Evolutionary conservation across 2,329 filamentous ascomycete genomes (phyloP).

Genomic region (Cladosporium phlei): DNA sequence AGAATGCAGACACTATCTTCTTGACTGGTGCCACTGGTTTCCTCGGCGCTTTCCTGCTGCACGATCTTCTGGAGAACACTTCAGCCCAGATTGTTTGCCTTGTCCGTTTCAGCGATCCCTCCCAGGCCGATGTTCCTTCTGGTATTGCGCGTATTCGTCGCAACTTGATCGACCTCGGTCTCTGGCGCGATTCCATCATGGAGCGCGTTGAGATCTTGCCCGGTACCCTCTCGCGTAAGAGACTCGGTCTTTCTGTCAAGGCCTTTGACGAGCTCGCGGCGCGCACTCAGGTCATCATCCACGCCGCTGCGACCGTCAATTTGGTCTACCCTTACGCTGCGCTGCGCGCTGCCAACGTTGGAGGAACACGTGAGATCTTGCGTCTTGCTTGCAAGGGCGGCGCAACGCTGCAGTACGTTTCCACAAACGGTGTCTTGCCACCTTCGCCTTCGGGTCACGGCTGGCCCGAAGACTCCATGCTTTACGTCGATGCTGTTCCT

Average conservation of each 20-base stretch:
- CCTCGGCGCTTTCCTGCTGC: slow-evolving; percentile 68
- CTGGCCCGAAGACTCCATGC: slow-evolving; percentile 65
- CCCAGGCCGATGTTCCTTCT: slow-evolving; percentile 58
- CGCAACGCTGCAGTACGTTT: slow-evolving; percentile 72
- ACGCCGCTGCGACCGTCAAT: slow-evolving; percentile 74
- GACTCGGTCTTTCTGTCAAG: slow-evolving; percentile 63
- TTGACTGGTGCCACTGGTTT: slow-evolving; percentile 74
- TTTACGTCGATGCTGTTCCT: slow-evolving; percentile 64
- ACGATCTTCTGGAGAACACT: slow-evolving; percentile 62
- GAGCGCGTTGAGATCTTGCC: slow-evolving; percentile 72
- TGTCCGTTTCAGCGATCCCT: slow-evolving; percentile 66
- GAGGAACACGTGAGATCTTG: slow-evolving; percentile 71
- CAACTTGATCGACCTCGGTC: slow-evolving; percentile 70
- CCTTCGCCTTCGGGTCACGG: slow-evolving; percentile 57
- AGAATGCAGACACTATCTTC: slow-evolving; percentile 63
- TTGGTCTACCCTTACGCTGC: slow-evolving; percentile 78
- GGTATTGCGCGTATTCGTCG: slow-evolving; percentile 69
- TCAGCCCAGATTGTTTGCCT: slow-evolving; percentile 67
- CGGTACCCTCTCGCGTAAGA: slow-evolving; percentile 65
- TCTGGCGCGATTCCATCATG: slow-evolving; percentile 73
- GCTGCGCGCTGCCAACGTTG: slow-evolving; percentile 67
- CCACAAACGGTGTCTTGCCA: slow-evolving; percentile 74
- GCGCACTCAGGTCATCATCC: slow-evolving; percentile 67
- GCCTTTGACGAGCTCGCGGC: slow-evolving; percentile 61
- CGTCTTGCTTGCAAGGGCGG: slow-evolving; percentile 63